Evolutionary conservation across 495 filamentous ascomycete species (phyloP), one percentile per base, ranked within the genome.

Genomic region (Chaetomidium leptoderma): DNA sequence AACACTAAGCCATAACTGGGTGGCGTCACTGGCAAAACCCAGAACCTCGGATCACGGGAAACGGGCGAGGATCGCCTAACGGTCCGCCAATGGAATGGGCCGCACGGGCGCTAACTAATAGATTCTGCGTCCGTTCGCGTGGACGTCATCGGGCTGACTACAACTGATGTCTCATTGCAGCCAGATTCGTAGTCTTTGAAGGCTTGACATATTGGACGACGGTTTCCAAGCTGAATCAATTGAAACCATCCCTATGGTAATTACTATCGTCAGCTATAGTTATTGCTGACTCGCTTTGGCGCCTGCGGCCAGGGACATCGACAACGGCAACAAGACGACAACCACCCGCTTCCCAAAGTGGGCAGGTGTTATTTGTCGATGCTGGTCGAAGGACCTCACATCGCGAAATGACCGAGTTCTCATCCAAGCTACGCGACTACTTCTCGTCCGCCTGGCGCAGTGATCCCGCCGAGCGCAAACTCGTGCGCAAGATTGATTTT

Each of bases 401-500:
- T 10, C 6, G 14, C n/a, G 29, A 48, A 11, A 48, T 48, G 45
- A 33, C 26, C 8, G 29, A 1, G n/a, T 9, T 17, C 6, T 3
- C 17, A 4, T 23, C 40, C n/a, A 36, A 24, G 16, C 32, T 47
- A 14, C 33, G 32, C 33, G 16, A 42, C 23, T 45, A 66, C 64
- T 40, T 63, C 29, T 26, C 42, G n/a, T 55, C 52, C 3, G 14
- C 40, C 2, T 44, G 40, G 30, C 30, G 43, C 1, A 56, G 1
- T 21, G 37, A 53, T 59, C 33, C 76, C 13, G 74, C 74, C 17
- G 79, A 82, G 61, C 63, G 66, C 36, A 72, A 68, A 53, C 65
- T 83, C 11, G 69, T 83, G n/a, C 71, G 67, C 36, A 83, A 83
- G 65, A 73, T 83, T 33, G 83, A 86, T 66, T 82, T 82, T 61